These are phyloP conservation scores for Willaertia magna DNA, from an alignment of 208 protist species.

Conservation along the genomic window DNA sequence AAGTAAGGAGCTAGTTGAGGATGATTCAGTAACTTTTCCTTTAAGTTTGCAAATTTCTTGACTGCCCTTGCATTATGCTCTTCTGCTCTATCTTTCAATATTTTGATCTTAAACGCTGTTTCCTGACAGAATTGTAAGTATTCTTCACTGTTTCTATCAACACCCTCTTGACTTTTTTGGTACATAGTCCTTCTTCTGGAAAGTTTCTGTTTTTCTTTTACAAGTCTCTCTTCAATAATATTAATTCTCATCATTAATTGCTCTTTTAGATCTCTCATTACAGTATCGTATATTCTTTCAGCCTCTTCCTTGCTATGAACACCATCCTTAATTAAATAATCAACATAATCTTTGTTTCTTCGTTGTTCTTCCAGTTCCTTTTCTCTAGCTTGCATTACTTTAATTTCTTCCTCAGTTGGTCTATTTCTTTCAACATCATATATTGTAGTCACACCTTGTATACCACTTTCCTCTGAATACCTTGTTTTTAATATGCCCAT, in stretches of 20 bases:
- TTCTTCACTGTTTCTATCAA: neutral
- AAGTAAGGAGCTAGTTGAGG: neutral
- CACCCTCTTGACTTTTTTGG: neutral
- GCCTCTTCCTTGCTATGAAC: neutral
- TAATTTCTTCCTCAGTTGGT: neutral
- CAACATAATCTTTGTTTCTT: neutral
- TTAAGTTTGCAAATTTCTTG: neutral
- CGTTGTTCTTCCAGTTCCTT: neutral
- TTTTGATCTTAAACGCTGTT: neutral
- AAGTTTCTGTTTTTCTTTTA: neutral
- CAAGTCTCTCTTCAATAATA: neutral
- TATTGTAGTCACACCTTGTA: neutral
- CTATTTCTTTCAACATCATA: slow-evolving; percentile 3
- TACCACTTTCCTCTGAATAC: neutral
- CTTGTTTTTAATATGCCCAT: neutral
- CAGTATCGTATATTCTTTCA: neutral
- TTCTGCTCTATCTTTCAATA: neutral
- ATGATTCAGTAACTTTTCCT: neutral
- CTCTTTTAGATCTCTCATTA: neutral
- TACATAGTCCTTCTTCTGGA: neutral
- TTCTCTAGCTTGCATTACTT: neutral
- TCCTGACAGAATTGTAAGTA: neutral
- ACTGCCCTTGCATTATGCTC: neutral
- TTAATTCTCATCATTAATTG: neutral
- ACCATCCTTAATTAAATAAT: neutral